Conservation (phyloP, 2,329 filamentous ascomycete species). For the Colletotrichum noveboracense region DNA sequence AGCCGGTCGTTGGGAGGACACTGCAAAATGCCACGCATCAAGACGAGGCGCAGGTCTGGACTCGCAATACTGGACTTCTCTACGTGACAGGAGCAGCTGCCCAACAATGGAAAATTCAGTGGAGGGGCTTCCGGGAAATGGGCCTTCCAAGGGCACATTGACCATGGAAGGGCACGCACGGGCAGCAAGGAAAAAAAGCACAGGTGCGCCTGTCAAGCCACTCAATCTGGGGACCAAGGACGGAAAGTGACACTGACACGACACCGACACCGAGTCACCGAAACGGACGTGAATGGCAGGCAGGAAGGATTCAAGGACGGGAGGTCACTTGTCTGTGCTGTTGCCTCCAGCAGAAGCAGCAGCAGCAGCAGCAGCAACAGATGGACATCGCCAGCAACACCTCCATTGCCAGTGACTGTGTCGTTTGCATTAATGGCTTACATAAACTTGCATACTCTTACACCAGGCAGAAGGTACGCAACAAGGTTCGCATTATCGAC, state of each 20-base stretch:
- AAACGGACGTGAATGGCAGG: not conserved
- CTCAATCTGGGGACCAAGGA: not conserved
- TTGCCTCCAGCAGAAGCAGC: not conserved
- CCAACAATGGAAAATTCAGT: not conserved
- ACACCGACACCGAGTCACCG: not conserved
- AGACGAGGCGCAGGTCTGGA: not conserved
- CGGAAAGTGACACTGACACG: not conserved
- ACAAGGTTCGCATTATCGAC: conserved; percentile 12
- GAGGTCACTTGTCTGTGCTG: not conserved
- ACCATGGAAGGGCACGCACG: not conserved
- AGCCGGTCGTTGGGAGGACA: not conserved
- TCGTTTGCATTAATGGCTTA: conserved; percentile 1
- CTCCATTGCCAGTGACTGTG: not conserved
- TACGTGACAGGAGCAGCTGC: not conserved
- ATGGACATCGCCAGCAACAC: not conserved
- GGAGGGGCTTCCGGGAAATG: not conserved
- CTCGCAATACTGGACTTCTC: not conserved
- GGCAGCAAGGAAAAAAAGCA: not conserved
- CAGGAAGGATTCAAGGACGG: not conserved
- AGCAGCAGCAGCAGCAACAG: too few relatives aligned
- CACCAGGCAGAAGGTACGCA: not conserved
- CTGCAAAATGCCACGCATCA: not conserved
- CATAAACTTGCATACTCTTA: not conserved
- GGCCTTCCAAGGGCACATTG: not conserved
- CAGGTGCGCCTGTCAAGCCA: not conserved